Evolutionary conservation across 2,329 filamentous ascomycete species (phyloP).

Genomic region (Kalmusia sp.): DNA sequence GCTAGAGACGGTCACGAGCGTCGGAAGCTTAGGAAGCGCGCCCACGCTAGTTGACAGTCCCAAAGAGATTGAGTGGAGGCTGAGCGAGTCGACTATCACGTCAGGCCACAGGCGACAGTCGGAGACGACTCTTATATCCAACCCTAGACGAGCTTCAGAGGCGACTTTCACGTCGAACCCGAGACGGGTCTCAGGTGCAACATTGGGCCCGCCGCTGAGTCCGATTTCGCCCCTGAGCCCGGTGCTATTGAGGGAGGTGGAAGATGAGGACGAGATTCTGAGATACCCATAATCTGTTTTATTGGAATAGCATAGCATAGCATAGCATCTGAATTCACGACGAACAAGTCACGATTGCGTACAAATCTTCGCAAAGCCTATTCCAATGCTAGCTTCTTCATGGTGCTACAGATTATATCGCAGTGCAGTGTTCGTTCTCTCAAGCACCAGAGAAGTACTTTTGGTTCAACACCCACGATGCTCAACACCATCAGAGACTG

Average conservation of each 20-base stretch:
- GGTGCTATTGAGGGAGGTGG: slow-evolving; percentile 30
- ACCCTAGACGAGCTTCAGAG: slow-evolving; percentile 32
- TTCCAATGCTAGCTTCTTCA: neutral
- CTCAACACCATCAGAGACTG: neutral
- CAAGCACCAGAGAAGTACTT: too few species aligned
- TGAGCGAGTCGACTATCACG: slow-evolving; percentile 21
- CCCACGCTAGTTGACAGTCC: slow-evolving; percentile 39
- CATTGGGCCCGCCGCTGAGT: slow-evolving; percentile 34
- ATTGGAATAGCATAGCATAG: slow-evolving; percentile 16
- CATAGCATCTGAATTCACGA: slow-evolving; percentile 19
- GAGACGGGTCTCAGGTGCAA: slow-evolving; percentile 32
- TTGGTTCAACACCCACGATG: too few species aligned
- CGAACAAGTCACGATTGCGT: neutral
- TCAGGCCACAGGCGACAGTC: slow-evolving; percentile 34
- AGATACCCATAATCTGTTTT: slow-evolving; percentile 31
- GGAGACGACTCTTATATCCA: slow-evolving; percentile 31
- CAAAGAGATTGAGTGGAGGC: slow-evolving; percentile 34
- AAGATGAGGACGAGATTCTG: slow-evolving; percentile 31
- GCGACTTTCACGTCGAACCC: slow-evolving; percentile 27
- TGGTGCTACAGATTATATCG: neutral
- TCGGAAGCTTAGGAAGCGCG: slow-evolving; percentile 39
- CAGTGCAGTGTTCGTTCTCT: neutral
- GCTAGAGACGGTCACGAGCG: slow-evolving; percentile 40
- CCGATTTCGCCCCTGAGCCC: slow-evolving; percentile 40
- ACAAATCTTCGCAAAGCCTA: neutral